Conservation (phyloP, 2,329 filamentous ascomycete species). For the Cercospora zeina region DNA sequence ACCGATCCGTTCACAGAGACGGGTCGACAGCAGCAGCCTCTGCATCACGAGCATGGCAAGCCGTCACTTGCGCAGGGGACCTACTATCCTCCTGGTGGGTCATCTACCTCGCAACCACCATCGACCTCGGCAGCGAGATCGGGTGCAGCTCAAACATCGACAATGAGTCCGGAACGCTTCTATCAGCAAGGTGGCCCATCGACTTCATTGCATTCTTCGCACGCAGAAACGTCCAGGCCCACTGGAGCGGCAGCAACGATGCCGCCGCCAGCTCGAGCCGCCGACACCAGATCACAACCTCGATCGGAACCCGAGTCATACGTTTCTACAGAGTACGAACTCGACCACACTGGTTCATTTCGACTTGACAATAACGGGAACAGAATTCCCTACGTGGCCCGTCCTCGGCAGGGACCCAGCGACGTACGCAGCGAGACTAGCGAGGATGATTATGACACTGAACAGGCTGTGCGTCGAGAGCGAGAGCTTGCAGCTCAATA, state of each 20-base stretch:
- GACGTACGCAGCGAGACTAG: conserved; percentile 26
- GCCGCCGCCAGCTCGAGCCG: conserved; percentile 33
- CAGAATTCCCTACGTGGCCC: conserved; percentile 54
- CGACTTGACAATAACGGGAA: conserved; percentile 62
- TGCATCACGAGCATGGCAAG: conserved; percentile 44
- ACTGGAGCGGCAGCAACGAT: conserved; percentile 37
- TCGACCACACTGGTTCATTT: conserved; percentile 62
- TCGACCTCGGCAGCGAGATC: conserved; percentile 20
- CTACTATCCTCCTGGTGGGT: conserved; percentile 24
- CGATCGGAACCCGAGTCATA: conserved; percentile 39
- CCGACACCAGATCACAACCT: conserved; percentile 30
- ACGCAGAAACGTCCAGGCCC: conserved; percentile 25
- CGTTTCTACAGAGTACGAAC: conserved; percentile 65
- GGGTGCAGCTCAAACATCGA: conserved; percentile 17
- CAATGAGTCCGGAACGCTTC: conserved; percentile 38
- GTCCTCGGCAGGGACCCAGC: conserved; percentile 36
- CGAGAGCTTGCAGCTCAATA: conserved; percentile 51
- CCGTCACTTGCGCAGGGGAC: conserved; percentile 26
- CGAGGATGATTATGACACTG: conserved; percentile 58
- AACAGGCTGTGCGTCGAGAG: conserved; percentile 53
- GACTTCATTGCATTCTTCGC: conserved; percentile 37
- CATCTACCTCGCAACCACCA: conserved; percentile 20
- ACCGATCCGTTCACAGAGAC: conserved; percentile 64
- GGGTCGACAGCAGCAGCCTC: conserved; percentile 40
- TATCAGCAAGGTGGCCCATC: conserved; percentile 50